Conservation (phyloP, 345 rosid genomes). For the Garcia nutans region DNA sequence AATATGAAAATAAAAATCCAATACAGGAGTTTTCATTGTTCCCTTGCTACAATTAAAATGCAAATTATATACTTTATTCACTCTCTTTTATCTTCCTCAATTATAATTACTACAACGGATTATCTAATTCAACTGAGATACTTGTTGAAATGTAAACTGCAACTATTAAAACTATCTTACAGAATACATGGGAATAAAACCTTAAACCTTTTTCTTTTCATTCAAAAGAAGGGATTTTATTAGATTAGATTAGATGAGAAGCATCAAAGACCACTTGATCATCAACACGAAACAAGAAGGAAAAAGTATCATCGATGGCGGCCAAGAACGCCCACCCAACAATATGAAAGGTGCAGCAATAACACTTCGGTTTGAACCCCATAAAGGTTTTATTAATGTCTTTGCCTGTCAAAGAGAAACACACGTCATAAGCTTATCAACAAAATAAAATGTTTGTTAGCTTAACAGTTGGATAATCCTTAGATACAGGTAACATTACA, state of each 20-base stretch:
- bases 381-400: constrained; percentile 18
- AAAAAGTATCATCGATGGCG: constrained; percentile 6
- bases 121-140: background rate
- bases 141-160: constrained; percentile 3
- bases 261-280: background rate
- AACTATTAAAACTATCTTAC: constrained; percentile 10
- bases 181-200: background rate
- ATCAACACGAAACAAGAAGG: background rate
- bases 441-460: background rate
- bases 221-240: background rate
- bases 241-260: background rate
- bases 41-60: background rate
- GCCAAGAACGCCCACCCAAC: background rate
- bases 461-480: background rate
- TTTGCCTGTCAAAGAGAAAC: constrained; percentile 44
- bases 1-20: too few species aligned
- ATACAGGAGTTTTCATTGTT: background rate
- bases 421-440: constrained; percentile 16
- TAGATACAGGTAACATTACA: background rate
- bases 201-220: background rate
- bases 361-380: background rate
- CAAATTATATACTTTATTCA: background rate
- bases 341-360: background rate
- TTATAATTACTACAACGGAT: background rate
- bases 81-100: background rate